phyloP scores from a whole-genome alignment of 805 yeast species.

The Suhomyces kilbournensis region DNA sequence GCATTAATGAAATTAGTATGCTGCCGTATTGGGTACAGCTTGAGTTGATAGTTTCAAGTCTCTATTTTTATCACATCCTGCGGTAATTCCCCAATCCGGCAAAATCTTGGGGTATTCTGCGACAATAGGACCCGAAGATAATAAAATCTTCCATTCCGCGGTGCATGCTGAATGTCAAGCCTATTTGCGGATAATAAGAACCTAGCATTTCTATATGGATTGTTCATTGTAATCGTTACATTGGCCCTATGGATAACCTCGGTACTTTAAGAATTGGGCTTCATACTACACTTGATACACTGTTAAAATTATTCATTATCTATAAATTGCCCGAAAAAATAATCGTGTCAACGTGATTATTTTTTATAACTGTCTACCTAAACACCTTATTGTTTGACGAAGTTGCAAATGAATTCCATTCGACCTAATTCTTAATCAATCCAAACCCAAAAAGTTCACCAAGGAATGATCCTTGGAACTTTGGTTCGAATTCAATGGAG shows the following conservation, averaged over 20 bases:
- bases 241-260: neutral
- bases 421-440: conserved; percentile 8
- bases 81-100: neutral
- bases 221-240: neutral
- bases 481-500: conserved; percentile 33
- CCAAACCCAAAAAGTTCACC: conserved; percentile 40
- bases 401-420: neutral
- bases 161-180: neutral
- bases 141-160: neutral
- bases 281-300: neutral
- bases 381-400: neutral
- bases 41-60: neutral
- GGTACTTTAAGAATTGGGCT: neutral
- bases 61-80: neutral
- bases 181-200: neutral
- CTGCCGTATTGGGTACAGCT: neutral
- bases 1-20: too few relatives aligned
- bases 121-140: neutral
- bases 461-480: conserved; percentile 40
- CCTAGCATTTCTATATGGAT: neutral
- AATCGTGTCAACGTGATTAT: neutral
- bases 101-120: neutral
- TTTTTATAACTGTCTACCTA: neutral
- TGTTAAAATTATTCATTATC: neutral
- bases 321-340: neutral